Conservation (phyloP, 2,329 filamentous ascomycete species). For the Pseudocercospora pini-densiflorae region DNA sequence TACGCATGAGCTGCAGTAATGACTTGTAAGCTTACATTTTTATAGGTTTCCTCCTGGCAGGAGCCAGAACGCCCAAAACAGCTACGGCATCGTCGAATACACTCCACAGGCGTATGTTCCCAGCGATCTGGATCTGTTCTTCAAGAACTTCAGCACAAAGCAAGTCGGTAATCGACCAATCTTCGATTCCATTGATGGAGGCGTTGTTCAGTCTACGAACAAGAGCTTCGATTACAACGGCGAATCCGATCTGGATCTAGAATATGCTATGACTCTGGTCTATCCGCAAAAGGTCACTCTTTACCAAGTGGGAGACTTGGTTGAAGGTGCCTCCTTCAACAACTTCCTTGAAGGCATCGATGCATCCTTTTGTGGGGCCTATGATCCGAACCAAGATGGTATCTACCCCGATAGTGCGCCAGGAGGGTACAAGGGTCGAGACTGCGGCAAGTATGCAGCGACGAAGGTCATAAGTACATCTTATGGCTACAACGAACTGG, state of each 20-base stretch:
- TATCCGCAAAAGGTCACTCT: slow-evolving; percentile 54
- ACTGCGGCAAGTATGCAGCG: slow-evolving; percentile 51
- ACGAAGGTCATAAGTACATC: slow-evolving; percentile 61
- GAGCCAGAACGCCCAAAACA: slow-evolving; percentile 52
- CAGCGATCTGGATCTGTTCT: slow-evolving; percentile 43
- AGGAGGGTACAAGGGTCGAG: slow-evolving; percentile 46
- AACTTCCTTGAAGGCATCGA: slow-evolving; percentile 53
- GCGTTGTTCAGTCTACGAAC: slow-evolving; percentile 47
- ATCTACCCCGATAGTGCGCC: slow-evolving; percentile 50
- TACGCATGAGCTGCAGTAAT: too few species aligned
- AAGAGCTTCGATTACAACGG: slow-evolving; percentile 44
- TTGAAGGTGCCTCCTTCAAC: slow-evolving; percentile 38
- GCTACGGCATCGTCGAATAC: slow-evolving; percentile 59
- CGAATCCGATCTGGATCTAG: slow-evolving; percentile 61
- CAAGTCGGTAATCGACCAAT: slow-evolving; percentile 40
- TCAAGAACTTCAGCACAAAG: slow-evolving; percentile 40
- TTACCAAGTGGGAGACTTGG: slow-evolving; percentile 50
- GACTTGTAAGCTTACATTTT: too few species aligned
- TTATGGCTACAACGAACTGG: slow-evolving; percentile 51
- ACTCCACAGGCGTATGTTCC: slow-evolving; percentile 56
- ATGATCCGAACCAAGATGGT: slow-evolving; percentile 44
- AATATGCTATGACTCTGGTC: slow-evolving; percentile 59
- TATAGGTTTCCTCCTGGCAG: slow-evolving; percentile 38
- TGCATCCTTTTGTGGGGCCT: slow-evolving; percentile 46
- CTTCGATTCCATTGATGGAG: slow-evolving; percentile 39